A percentile compares a stretch with the other conserved stretches of the same genome.
Conservation (phyloP, 768 basidiomycete species). For the Artomyces pyxidatus region DNA sequence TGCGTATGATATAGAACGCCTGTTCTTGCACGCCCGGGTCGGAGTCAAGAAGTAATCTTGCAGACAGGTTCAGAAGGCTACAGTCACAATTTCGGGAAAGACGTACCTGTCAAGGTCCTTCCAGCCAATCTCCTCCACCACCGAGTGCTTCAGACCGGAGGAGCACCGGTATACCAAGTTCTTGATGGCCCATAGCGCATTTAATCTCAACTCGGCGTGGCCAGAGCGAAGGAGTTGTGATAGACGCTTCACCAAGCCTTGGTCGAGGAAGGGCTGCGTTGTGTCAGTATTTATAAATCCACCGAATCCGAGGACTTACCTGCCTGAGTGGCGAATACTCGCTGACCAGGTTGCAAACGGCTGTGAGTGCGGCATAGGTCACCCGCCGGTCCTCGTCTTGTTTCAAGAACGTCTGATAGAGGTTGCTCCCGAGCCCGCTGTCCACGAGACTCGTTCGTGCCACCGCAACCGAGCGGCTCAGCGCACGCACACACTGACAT, state of each 20-base stretch:
- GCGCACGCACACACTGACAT: constrained; percentile 76
- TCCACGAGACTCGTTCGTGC: constrained; percentile 82
- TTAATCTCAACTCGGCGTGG: constrained; percentile 53
- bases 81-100: background rate
- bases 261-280: constrained; percentile 51
- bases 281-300: background rate
- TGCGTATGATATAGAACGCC: constrained; percentile 55
- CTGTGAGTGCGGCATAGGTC: constrained; percentile 58
- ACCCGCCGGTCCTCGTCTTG: constrained; percentile 64
- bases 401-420: constrained; percentile 51
- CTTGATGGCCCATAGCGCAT: constrained; percentile 81
- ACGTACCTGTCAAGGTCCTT: constrained; percentile 45
- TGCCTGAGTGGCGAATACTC: constrained; percentile 76
- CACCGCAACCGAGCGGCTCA: constrained; percentile 73
- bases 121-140: constrained; percentile 72
- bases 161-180: constrained; percentile 66
- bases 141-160: constrained; percentile 49
- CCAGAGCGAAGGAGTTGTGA: constrained; percentile 45
- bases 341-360: constrained; percentile 79
- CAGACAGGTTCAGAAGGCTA: background rate
- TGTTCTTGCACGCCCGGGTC: constrained; percentile 61
- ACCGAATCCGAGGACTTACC: constrained; percentile 33
- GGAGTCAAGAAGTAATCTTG: constrained; percentile 48
- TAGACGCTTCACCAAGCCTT: constrained; percentile 60
- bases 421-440: constrained; percentile 62